phyloP scores from a whole-genome alignment of 2,329 filamentous ascomycete species.

The Xylariaceae sp. region DNA sequence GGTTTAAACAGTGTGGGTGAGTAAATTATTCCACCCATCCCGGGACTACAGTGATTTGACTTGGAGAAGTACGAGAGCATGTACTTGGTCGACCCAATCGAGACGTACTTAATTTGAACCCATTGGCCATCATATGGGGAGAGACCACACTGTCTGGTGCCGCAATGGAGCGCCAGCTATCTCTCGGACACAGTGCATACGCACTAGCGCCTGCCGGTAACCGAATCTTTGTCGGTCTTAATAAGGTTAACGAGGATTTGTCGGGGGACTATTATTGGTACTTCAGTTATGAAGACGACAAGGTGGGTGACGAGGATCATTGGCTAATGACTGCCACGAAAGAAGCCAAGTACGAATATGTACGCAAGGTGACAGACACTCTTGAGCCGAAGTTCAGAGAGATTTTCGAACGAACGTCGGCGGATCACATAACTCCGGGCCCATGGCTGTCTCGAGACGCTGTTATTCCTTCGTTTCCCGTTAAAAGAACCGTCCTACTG shows the following conservation, averaged over 20 bases:
- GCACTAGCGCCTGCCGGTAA: slow-evolving; percentile 6
- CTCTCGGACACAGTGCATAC: slow-evolving; percentile 25
- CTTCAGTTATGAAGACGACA: slow-evolving; percentile 43
- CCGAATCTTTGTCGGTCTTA: slow-evolving; percentile 25
- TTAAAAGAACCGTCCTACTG: background rate
- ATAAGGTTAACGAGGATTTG: slow-evolving; percentile 16
- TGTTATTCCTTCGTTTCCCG: background rate
- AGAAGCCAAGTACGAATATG: slow-evolving; percentile 49
- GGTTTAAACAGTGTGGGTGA: slow-evolving; percentile 26
- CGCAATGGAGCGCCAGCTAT: slow-evolving; percentile 25
- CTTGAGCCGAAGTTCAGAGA: slow-evolving; percentile 19
- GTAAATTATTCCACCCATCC: slow-evolving; percentile 1
- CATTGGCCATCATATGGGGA: slow-evolving; percentile 20
- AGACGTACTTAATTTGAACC: slow-evolving; percentile 17
- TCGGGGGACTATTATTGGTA: slow-evolving; percentile 27
- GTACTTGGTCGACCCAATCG: slow-evolving; percentile 17
- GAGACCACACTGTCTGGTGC: slow-evolving; percentile 22
- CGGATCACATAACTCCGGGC: slow-evolving; percentile 2
- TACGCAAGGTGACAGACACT: slow-evolving; percentile 8
- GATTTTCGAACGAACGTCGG: slow-evolving; percentile 14
- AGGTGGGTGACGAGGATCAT: slow-evolving; percentile 75
- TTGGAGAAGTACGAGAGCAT: slow-evolving; percentile 20
- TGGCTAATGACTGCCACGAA: slow-evolving; percentile 61
- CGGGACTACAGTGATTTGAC: slow-evolving; percentile 5
- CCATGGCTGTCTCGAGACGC: slow-evolving; percentile 4